Evolutionary conservation across 2,329 filamentous ascomycete species (phyloP), one percentile per base, ranked within the genome.

Genomic region (Trichoderma hamatum): DNA sequence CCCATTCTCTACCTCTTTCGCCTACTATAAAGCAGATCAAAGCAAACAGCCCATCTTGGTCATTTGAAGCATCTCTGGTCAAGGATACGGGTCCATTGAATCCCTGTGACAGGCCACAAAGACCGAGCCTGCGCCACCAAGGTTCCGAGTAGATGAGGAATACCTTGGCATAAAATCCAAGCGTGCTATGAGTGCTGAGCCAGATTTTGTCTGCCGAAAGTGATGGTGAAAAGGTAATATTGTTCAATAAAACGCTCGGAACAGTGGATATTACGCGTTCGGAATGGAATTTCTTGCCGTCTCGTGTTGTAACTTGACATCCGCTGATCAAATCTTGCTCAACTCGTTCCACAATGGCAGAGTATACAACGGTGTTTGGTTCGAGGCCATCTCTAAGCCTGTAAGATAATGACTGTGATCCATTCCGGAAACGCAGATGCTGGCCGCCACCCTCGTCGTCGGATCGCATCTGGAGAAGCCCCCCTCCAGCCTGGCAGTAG

Each of bases 111-210:
- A 69, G 34, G 6, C 69, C 69, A 26, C 49, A 55, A 21, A 69
- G 64, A 5, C 67, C 69, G 72, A 80, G 19, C 71, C 80, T 74
- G 0, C 76, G 70, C 78, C 78, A 80, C 78, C 78, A 80, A 2
- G 78, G 77, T 7, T 69, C 72, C 7, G 72, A 71, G 67, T 78
- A 80, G 68, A 72, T 75, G 2, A 79, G 70, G 9, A 80, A 75
- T 19, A 74, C 74, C 52, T 86, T 86, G 68, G 80, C 81, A 69
- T 85, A 84, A 54, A 82, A 79, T 0, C 84, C 82, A 3, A 83
- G 76, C 3, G 70, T 75, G 19, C 79, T 80, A 0, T 75, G 72
- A 24, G 78, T 72, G 36, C 78, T 76, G 14, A 84, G 73, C 2
- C 77, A 73, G 5, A 76, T 73, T 32, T 82, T 78, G 3, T 75